Percentiles rank a stretch among this genome's conserved stretches.
phyloP scores from a whole-genome alignment of 371 early-diverging fungal genomes.

The Mortierella polycephala region DNA sequence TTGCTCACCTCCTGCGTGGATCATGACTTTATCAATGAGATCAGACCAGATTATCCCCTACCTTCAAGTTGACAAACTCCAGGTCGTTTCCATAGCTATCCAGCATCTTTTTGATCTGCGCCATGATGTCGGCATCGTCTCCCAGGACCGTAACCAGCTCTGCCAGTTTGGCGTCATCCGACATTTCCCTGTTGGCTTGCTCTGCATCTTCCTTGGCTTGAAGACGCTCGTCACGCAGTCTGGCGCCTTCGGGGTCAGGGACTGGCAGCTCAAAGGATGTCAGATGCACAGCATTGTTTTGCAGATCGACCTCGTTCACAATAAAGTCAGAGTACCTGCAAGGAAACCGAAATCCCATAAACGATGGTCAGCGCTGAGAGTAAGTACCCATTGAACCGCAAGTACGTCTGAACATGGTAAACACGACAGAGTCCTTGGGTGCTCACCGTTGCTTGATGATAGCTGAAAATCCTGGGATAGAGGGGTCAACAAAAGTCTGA shows the following conservation, averaged over 20 bases:
- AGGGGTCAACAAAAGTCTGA: slow-evolving; percentile 70
- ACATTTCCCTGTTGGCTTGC: slow-evolving; percentile 34
- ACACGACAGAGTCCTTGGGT: background rate
- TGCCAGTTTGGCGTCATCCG: slow-evolving; percentile 29
- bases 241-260: slow-evolving; percentile 16
- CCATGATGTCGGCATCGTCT: slow-evolving; percentile 52
- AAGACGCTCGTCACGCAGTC: slow-evolving; percentile 23
- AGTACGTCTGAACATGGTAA: no score
- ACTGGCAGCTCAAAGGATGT: slow-evolving; percentile 57
- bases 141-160: slow-evolving; percentile 30
- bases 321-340: slow-evolving; percentile 82
- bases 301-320: slow-evolving; percentile 91
- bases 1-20: no score
- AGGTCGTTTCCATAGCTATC: slow-evolving; percentile 53
- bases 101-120: slow-evolving; percentile 54
- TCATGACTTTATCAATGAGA: no score
- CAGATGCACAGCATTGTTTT: slow-evolving; percentile 79
- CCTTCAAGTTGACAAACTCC: slow-evolving; percentile 50
- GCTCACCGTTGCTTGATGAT: slow-evolving; percentile 81
- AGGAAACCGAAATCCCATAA: background rate
- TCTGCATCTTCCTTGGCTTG: slow-evolving; percentile 35
- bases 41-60: slow-evolving; percentile 33
- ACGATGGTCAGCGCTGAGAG: background rate
- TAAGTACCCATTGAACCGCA: no score
- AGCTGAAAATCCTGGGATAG: slow-evolving; percentile 72